phyloP scores from a whole-genome alignment of 2,329 filamentous ascomycete species.

The Emmonsiellopsis sp. region DNA sequence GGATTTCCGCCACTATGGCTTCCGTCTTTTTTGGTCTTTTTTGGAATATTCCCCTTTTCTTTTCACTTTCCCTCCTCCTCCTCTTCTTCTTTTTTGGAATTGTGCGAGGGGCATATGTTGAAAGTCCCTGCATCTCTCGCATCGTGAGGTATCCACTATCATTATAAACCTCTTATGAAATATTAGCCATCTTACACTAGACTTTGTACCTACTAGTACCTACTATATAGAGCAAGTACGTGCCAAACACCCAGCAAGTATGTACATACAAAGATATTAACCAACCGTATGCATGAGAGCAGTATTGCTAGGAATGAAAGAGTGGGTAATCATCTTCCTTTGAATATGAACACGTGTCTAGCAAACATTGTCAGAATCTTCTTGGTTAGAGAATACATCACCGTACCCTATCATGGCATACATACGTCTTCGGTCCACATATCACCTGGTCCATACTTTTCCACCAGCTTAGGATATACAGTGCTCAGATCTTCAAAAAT shows the following conservation, averaged over 20 bases:
- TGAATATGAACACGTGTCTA: not conserved
- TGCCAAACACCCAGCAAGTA: not conserved
- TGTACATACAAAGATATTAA: not conserved
- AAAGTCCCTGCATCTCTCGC: too few species aligned
- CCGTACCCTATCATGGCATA: not conserved
- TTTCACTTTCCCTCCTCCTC: too few species aligned
- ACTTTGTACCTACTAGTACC: too few species aligned
- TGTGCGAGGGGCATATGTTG: too few species aligned
- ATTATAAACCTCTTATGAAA: too few species aligned
- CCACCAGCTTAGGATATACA: not conserved
- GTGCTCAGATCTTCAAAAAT: not conserved
- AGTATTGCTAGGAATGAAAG: not conserved
- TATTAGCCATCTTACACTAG: too few species aligned
- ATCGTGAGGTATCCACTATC: too few species aligned
- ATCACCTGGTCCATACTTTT: not conserved
- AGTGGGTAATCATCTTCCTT: not conserved
- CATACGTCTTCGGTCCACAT: not conserved
- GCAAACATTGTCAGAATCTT: not conserved
- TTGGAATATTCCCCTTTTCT: too few species aligned
- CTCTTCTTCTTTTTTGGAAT: too few species aligned
- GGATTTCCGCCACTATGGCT: too few species aligned
- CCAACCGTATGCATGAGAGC: not conserved
- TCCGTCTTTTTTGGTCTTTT: too few species aligned
- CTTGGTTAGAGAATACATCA: not conserved
- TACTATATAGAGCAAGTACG: not conserved